A percentile compares a stretch with the other conserved stretches of the same genome.
Conservation (phyloP, 2,329 filamentous ascomycete genomes). For the Daldinia sp. region DNA sequence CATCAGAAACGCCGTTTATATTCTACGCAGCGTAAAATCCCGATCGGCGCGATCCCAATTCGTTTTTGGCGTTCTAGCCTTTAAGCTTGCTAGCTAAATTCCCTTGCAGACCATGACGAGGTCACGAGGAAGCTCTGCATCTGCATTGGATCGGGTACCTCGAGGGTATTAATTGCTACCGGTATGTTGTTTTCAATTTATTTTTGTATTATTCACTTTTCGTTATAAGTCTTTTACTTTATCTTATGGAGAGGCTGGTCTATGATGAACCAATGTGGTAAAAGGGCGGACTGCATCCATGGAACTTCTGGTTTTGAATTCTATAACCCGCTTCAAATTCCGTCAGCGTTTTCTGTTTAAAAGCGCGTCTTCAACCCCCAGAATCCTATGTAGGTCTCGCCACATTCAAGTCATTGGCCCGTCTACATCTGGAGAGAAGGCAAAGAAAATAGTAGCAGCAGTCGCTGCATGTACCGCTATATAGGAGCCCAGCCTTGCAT, state of each 20-base stretch:
- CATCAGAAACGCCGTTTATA: neutral
- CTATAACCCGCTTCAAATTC: conserved; percentile 46
- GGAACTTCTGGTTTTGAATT: conserved; percentile 55
- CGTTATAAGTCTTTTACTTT: neutral
- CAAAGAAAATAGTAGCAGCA: conserved; percentile 48
- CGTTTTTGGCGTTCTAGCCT: conserved; percentile 15
- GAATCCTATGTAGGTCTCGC: conserved; percentile 25
- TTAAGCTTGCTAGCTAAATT: conserved; percentile 14
- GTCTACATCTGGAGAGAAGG: conserved; percentile 39
- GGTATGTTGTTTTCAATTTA: conserved; percentile 23
- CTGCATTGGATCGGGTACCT: conserved; percentile 14
- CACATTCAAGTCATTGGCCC: conserved; percentile 30
- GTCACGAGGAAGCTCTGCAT: conserved; percentile 31
- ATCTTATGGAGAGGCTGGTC: conserved; percentile 49
- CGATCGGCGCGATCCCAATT: conserved; percentile 23
- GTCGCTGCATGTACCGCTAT: conserved; percentile 56
- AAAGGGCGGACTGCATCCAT: conserved; percentile 59
- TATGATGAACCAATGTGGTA: conserved; percentile 60
- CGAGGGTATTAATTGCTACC: conserved; percentile 8
- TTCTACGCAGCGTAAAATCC: conserved; percentile 5
- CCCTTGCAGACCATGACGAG: conserved; percentile 36
- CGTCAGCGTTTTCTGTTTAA: conserved; percentile 42
- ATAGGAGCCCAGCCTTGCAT: conserved; percentile 64
- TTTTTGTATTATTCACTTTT: neutral
- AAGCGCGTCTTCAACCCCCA: conserved; percentile 41